Evolutionary conservation across 2,329 filamentous ascomycete species (phyloP).

Genomic region (Colletotrichum gigasporum): DNA sequence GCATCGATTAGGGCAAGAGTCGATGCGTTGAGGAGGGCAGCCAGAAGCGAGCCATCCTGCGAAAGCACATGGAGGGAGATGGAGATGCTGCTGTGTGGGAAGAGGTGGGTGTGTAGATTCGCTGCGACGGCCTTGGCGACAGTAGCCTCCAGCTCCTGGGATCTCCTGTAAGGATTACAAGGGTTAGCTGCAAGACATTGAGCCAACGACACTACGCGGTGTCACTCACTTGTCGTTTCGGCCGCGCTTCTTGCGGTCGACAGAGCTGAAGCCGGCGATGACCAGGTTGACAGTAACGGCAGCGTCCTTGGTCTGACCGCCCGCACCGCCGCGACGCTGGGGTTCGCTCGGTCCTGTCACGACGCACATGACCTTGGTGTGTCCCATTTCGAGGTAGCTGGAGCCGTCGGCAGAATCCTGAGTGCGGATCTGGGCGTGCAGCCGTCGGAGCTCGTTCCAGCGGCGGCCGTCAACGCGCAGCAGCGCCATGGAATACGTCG

Average conservation of each 20-base stretch:
- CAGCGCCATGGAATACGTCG: constrained; percentile 87
- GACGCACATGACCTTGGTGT: constrained; percentile 96
- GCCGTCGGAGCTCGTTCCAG: constrained; percentile 95
- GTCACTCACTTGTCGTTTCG: constrained; percentile 79
- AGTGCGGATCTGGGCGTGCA: constrained; percentile 89
- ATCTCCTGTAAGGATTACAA: constrained; percentile 64
- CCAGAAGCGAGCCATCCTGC: constrained; percentile 89
- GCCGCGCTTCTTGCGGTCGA: constrained; percentile 82
- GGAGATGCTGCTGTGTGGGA: constrained; percentile 85
- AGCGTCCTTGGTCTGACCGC: constrained; percentile 58
- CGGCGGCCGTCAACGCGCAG: constrained; percentile 85
- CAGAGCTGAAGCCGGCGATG: constrained; percentile 86
- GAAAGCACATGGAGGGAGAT: constrained; percentile 88
- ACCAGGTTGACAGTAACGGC: constrained; percentile 84
- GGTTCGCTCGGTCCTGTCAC: constrained; percentile 85
- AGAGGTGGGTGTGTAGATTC: constrained; percentile 86
- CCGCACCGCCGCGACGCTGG: constrained; percentile 42
- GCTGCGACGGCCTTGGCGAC: constrained; percentile 80
- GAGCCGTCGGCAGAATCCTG: constrained; percentile 94
- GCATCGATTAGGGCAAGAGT: constrained; percentile 94
- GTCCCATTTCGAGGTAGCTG: constrained; percentile 94
- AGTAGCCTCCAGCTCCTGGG: constrained; percentile 81
- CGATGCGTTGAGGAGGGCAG: constrained; percentile 88
- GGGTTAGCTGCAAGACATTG: too few relatives aligned
- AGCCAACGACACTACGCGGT: background rate